Percentiles rank a stretch among this genome's conserved stretches.
Evolutionary conservation across 306 rosid species (phyloP).

Genomic region (Cucumis cinereus): DNA sequence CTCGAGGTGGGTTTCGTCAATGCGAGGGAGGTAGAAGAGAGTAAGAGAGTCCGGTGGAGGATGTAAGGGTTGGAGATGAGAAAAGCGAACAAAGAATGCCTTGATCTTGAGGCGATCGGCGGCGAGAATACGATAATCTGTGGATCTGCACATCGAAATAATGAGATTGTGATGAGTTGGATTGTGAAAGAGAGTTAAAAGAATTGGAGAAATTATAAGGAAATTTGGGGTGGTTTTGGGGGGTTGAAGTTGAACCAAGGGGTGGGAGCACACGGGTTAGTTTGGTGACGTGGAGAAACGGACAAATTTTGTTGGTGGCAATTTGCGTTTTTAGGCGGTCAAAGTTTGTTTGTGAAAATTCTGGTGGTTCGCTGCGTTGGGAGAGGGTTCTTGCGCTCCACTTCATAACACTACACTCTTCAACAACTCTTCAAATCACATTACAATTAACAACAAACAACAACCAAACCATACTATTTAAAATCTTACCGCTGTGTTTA

Average conservation of each 20-base stretch:
- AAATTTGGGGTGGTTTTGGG: background rate
- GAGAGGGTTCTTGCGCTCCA: no score
- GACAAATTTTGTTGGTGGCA: background rate
- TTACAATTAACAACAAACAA: no score
- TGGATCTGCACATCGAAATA: constrained; percentile 27
- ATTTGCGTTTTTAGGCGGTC: background rate
- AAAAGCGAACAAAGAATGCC: constrained; percentile 20
- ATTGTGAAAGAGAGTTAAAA: background rate
- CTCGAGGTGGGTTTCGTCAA: constrained; percentile 21
- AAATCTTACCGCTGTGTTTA: no score
- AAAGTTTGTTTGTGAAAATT: background rate
- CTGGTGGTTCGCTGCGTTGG: no score
- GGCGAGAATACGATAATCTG: constrained; percentile 14
- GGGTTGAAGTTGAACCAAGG: background rate
- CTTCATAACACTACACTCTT: no score
- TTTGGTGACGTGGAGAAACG: background rate
- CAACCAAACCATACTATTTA: no score
- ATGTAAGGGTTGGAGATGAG: background rate
- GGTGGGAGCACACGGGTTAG: background rate
- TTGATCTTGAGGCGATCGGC: constrained; percentile 14
- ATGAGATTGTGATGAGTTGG: background rate
- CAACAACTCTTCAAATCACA: no score
- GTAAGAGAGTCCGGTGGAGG: constrained; percentile 30
- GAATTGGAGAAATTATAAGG: background rate
- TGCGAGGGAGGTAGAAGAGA: constrained; percentile 30